phyloP scores from a whole-genome alignment of 495 filamentous ascomycete species.

The Astrothelium macrocarpum region DNA sequence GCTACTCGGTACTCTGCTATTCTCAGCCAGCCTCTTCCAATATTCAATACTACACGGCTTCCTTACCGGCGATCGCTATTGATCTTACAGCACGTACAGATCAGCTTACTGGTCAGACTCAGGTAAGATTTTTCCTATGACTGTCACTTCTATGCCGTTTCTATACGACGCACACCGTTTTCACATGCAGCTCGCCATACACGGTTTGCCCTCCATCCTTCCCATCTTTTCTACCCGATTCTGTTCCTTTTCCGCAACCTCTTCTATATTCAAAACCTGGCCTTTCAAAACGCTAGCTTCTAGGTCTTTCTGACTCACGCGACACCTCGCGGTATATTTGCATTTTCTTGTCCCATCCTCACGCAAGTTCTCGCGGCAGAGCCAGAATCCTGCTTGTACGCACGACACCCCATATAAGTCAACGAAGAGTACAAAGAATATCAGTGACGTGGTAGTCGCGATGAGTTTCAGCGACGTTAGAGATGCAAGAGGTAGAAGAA shows the following conservation, averaged over 20 bases:
- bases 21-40: too few species aligned
- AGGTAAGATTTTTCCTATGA: background rate
- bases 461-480: conserved; percentile 43
- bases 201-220: background rate
- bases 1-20: too few species aligned
- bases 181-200: conserved; percentile 2
- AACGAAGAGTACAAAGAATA: conserved; percentile 38
- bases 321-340: conserved; percentile 32
- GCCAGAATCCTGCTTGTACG: conserved; percentile 26
- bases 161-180: background rate
- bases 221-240: background rate
- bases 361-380: conserved; percentile 28
- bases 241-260: conserved; percentile 20
- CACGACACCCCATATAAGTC: conserved; percentile 45
- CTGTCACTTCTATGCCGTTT: background rate
- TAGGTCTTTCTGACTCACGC: conserved; percentile 29
- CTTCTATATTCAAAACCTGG: conserved; percentile 30
- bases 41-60: too few species aligned
- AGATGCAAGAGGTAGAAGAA: conserved; percentile 38
- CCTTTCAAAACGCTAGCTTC: conserved; percentile 29
- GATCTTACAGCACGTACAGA: background rate
- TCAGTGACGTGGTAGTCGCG: conserved; percentile 38
- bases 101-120: background rate
- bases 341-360: conserved; percentile 20
- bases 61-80: too few species aligned